These are phyloP conservation scores for Clarireedia monteithiana DNA, from an alignment of 2,329 filamentous ascomycete species.

Conservation along the genomic window DNA sequence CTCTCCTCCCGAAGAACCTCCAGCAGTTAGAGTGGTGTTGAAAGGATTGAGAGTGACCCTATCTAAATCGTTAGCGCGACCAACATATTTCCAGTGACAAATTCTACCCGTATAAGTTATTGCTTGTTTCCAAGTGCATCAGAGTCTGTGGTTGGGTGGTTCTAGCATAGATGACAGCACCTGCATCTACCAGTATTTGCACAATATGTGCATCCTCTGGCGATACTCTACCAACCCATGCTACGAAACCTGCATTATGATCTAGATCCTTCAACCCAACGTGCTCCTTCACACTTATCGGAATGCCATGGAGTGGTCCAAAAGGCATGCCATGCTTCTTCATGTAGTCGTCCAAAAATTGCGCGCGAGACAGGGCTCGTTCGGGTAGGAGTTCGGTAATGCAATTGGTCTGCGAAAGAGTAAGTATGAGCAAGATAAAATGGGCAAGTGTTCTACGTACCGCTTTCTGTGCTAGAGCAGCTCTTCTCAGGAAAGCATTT, in stretches of 20 bases:
- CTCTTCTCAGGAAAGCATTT: conserved; percentile 46
- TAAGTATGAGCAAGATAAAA: background rate
- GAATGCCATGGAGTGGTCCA: conserved; percentile 38
- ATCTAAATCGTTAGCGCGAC: background rate
- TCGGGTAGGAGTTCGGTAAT: conserved; percentile 36
- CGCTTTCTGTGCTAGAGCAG: conserved; percentile 44
- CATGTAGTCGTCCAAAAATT: conserved; percentile 29
- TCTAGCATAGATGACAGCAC: conserved; percentile 43
- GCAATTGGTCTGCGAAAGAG: conserved; percentile 35
- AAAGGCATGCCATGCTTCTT: conserved; percentile 25
- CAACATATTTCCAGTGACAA: too few relatives aligned
- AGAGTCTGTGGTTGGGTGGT: conserved; percentile 47
- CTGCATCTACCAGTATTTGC: conserved; percentile 38
- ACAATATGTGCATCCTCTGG: conserved; percentile 41
- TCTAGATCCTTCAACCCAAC: conserved; percentile 40
- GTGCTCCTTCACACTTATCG: conserved; percentile 47
- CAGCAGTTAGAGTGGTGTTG: conserved; percentile 42
- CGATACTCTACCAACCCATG: conserved; percentile 38
- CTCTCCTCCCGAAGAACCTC: conserved; percentile 50
- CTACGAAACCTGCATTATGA: conserved; percentile 41
- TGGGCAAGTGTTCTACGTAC: conserved; percentile 19
- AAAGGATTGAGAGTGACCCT: conserved; percentile 46
- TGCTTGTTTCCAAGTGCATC: conserved; percentile 46
- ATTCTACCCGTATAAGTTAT: conserved; percentile 38
- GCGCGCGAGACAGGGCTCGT: conserved; percentile 28